Base-by-base conservation (phyloP, 164 flowering plant species). In the Vitis cinerea region DNA sequence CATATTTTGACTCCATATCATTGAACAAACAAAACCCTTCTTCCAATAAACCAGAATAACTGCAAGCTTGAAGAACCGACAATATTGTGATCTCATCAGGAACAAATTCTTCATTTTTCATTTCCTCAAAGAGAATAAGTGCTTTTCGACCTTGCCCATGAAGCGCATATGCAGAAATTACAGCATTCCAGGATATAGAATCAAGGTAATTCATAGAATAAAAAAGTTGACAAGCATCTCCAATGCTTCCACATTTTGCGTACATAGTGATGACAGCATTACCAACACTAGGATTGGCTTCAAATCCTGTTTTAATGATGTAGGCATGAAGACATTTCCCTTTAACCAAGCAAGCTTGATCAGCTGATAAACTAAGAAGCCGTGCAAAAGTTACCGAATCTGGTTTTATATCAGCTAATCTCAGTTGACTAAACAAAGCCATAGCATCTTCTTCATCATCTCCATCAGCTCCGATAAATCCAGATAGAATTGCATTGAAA, bases 161-260 rank as follows among this genome's bases (percentile, higher is more conserved):
- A 61, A 77, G 72, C 14, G 83, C 74, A 72, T 63, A 63, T 15
- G 74, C 77, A 30, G 83, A 80, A 52, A 80, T 47, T 51, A 77
- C 74, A 10, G 79, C 68, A 61, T 80, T 77, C 81, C 79, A 75
- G 30, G 77, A 77, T 50, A 77, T 58, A 0, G 30, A 48, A 66
- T 78, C 79, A 66, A 50, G 73, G 52, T 17, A 9, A 9, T n/a
- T 62, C 69, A 80, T 70, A 54, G 71, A 52, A 37, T 56, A 29
- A 56, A 80, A 77, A 63, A 66, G 67, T 60, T 56, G 49, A 67
- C 19, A 31, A 59, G 83, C 74, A 69, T 70, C 75, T 49, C 64
- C 56, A n/a, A 77, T 75, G 77, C 71, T 64, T 15, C 79, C 81
- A 67, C 79, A 80, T 80, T 80, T 80, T 50, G 79, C 81, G 65